Percentiles rank a stretch among this genome's conserved stretches.
phyloP scores from a whole-genome alignment of 164 flowering plant genomes.

The Umbellularia californica region DNA sequence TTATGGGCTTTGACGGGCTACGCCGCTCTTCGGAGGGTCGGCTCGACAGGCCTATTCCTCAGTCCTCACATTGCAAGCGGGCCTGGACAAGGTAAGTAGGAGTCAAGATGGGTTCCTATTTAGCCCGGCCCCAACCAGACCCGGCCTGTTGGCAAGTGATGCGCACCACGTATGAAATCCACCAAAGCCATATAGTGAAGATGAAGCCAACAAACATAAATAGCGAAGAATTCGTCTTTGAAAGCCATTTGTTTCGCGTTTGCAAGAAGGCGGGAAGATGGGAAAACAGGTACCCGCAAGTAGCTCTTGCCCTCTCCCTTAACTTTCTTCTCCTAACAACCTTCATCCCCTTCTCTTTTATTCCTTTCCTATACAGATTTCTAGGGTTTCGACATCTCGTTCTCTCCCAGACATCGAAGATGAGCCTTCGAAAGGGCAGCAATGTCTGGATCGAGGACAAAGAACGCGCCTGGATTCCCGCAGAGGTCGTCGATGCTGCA shows the following conservation, averaged over 20 bases:
- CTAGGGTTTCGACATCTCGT: conserved; percentile 22
- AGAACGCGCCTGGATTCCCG: conserved; percentile 69
- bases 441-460: conserved; percentile 87
- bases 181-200: no score
- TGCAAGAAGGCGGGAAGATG: conserved; percentile 21
- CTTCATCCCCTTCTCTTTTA: neutral
- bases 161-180: no score
- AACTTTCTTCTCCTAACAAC: neutral
- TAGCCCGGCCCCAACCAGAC: no score
- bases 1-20: no score
- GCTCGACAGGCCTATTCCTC: no score
- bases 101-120: no score
- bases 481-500: conserved; percentile 48
- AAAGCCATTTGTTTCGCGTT: neutral
- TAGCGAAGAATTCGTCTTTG: neutral
- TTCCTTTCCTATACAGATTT: conserved; percentile 3
- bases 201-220: neutral
- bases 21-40: no score
- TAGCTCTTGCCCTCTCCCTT: neutral
- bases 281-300: conserved; percentile 6
- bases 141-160: no score
- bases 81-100: no score
- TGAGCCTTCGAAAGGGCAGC: conserved; percentile 66
- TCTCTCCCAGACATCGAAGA: conserved; percentile 24
- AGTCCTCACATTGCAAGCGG: no score